phyloP scores from a whole-genome alignment of 176 grass and related monocot species.

The Phragmites australis region DNA sequence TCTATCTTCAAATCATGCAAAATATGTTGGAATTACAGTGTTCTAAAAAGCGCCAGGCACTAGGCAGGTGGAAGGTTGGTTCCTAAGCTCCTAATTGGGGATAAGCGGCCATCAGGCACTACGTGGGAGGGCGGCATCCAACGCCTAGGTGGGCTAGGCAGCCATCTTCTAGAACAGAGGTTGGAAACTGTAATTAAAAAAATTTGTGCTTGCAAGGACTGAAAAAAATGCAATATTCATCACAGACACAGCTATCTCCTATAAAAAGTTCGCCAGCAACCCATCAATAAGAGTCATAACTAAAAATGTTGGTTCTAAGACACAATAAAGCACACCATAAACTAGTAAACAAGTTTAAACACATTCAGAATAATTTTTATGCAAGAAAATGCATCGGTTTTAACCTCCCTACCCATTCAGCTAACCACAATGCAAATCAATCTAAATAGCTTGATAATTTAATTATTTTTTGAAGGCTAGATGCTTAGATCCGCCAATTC shows the following conservation, averaged over 20 bases:
- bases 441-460: not conserved
- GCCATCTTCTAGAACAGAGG: not conserved
- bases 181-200: not conserved
- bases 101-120: not conserved
- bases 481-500: not conserved
- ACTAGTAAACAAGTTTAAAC: not conserved
- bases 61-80: no score
- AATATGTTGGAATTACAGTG: no score
- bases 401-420: not conserved
- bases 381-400: not conserved
- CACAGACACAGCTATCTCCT: not conserved
- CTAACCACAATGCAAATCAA: not conserved
- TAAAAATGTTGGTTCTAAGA: conserved; percentile 8
- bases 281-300: not conserved
- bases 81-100: no score
- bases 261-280: not conserved
- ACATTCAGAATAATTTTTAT: no score
- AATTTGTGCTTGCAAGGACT: not conserved
- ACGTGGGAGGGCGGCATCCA: not conserved
- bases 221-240: not conserved
- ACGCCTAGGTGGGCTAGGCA: not conserved
- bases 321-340: not conserved
- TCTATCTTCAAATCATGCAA: no score
- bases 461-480: no score
- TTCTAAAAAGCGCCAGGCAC: no score